Evolutionary conservation across 805 yeast species (phyloP), one percentile per base, ranked within the genome.

Genomic region (Yamadazyma scolyti): DNA sequence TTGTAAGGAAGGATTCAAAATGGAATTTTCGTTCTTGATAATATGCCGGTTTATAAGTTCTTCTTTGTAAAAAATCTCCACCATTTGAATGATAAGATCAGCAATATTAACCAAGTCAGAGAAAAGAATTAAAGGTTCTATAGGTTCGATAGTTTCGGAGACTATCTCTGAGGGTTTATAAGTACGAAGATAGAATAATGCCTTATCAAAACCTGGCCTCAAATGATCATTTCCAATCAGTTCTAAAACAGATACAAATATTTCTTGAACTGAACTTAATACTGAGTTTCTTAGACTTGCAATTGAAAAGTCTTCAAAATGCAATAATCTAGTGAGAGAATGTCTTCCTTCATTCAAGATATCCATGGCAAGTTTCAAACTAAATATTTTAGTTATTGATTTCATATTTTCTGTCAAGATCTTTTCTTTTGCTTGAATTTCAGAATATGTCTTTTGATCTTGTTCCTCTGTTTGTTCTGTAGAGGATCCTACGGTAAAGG

Each of bases 91-190:
- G 14, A 93, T 85, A 35, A 90, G 64, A 54, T 90, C 98, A 4
- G 96, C 97, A 37, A 86, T 79, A 46, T 89, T 93, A 20, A 93
- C 93, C 34, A 93, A 69, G 51, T 90, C 97, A 11, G 94, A 82
- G 46, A 93, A 90, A 26, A 84, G 76, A 0, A 82, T 82, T 31
- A 90, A 65, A 0, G 97, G 97, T 40, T 83, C 94, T n/a, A 84
- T 80, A 6, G 71, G 66, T 15, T 61, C 49, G 6, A 27, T 13
- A 2, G 29, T 20, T 15, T 50, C 57, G 14, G 46, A 30, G 21
- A 37, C 37, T 10, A 28, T 22, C 5, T 59, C 60, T 19, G 61
- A 54, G 0, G 95, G 90, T 37, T 82, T 79, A 47, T 88, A 90
- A 21, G 76, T 72, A 33, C 77, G 71, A 35, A 90, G 61, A 31